A percentile compares a stretch with the other conserved stretches of the same genome.
phyloP scores from a whole-genome alignment of 1,139 yeast species.

The Tardiomyces depauwii region DNA sequence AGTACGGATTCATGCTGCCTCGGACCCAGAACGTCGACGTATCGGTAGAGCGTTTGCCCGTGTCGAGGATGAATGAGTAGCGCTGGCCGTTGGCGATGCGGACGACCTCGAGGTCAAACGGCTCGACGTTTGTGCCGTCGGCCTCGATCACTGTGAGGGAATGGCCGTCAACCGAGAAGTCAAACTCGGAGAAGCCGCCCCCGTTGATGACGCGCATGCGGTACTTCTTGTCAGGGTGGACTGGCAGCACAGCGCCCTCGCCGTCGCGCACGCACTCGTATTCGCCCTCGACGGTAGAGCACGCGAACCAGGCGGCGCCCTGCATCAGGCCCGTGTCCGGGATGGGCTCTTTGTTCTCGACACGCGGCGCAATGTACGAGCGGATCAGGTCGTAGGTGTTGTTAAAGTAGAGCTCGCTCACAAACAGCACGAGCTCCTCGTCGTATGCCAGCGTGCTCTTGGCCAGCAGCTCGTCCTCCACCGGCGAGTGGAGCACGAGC shows the following conservation, averaged over 20 bases:
- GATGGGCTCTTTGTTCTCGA: slow-evolving; percentile 86
- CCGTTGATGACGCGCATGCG: slow-evolving; percentile 23
- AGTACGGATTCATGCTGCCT: slow-evolving; percentile 28
- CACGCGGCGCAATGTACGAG: slow-evolving; percentile 55
- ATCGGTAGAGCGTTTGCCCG: slow-evolving; percentile 6
- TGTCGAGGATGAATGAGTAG: slow-evolving; percentile 44
- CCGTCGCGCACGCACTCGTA: slow-evolving; percentile 7
- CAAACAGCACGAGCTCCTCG: slow-evolving; percentile 49
- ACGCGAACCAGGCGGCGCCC: slow-evolving; percentile 16
- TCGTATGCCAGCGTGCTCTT: slow-evolving; percentile 39
- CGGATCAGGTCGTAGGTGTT: slow-evolving; percentile 36
- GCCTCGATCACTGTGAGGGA: slow-evolving; percentile 49
- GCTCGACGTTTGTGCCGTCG: slow-evolving; percentile 62
- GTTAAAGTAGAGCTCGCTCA: slow-evolving; percentile 70
- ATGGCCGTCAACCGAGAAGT: slow-evolving; percentile 32
- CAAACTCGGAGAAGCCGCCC: slow-evolving; percentile 19
- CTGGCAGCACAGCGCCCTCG: slow-evolving; percentile 9
- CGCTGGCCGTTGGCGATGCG: slow-evolving; percentile 69
- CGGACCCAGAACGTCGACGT: slow-evolving; percentile 24
- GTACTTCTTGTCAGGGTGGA: slow-evolving; percentile 11
- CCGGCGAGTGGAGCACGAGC: slow-evolving; percentile 47
- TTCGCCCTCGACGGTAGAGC: slow-evolving; percentile 8
- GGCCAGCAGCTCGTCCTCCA: slow-evolving; percentile 24
- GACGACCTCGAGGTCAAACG: slow-evolving; percentile 41
- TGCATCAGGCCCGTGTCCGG: slow-evolving; percentile 39